Evolutionary conservation across 2,329 filamentous ascomycete genomes (phyloP).

Genomic region (Trichoderma sp.): DNA sequence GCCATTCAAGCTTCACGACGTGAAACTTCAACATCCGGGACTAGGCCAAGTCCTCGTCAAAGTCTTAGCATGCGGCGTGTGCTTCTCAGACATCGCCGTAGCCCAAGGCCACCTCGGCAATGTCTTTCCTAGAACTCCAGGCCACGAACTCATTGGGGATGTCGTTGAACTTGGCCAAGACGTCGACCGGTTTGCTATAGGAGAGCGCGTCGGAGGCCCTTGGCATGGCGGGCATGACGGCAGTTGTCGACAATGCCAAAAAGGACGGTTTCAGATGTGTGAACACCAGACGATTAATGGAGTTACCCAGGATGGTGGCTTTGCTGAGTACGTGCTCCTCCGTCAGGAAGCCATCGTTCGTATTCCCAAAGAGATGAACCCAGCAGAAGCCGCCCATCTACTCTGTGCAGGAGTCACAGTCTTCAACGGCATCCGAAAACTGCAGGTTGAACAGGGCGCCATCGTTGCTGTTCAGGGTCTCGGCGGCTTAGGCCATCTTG

Average conservation of each 20-base stretch:
- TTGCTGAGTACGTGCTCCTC: not conserved
- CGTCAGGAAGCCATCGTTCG: not conserved
- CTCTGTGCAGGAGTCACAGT: not conserved
- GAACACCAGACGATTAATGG: not conserved
- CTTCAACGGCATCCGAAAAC: not conserved
- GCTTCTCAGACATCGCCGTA: not conserved
- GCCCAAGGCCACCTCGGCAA: not conserved
- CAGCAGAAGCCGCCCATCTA: not conserved
- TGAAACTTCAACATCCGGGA: not conserved
- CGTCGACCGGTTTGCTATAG: not conserved
- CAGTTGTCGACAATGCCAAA: not conserved
- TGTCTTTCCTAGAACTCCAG: not conserved
- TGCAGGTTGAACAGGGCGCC: not conserved
- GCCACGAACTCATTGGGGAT: not conserved
- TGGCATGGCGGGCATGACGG: not conserved
- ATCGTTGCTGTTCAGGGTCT: not conserved
- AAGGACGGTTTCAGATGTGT: not conserved
- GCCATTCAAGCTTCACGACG: not conserved
- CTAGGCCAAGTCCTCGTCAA: not conserved
- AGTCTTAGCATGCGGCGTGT: not conserved
- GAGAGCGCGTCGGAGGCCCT: not conserved
- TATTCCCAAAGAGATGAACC: not conserved
- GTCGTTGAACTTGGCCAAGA: not conserved
- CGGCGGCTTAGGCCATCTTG: constrained; percentile 42
- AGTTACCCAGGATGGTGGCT: not conserved